Percentiles rank a stretch among this genome's conserved stretches.
Evolutionary conservation across 1,284 basidiomycete genomes (phyloP).

Genomic region (Trametes pubescens): DNA sequence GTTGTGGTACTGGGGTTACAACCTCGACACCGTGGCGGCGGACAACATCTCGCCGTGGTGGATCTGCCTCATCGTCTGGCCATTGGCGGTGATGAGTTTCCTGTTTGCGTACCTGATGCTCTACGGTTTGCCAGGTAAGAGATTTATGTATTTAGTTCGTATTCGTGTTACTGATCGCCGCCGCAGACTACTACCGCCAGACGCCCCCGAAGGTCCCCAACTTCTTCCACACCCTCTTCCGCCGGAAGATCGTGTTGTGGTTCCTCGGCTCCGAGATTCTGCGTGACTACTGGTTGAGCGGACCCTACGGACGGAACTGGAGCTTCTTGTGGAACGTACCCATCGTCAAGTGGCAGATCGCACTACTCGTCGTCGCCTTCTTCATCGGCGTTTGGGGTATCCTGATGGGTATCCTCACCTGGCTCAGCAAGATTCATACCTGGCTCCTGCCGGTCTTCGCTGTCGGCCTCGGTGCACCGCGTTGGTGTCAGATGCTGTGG

Average conservation of each 20-base stretch:
- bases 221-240: constrained; percentile 87
- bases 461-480: constrained; percentile 88
- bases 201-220: constrained; percentile 93
- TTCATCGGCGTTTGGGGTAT: constrained; percentile 87
- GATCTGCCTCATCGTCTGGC: constrained; percentile 87
- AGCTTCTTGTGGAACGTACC: constrained; percentile 89
- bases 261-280: constrained; percentile 90
- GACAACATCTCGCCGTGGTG: constrained; percentile 76
- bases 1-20: constrained; percentile 94
- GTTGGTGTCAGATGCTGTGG: constrained; percentile 95
- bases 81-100: constrained; percentile 77
- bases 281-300: constrained; percentile 93
- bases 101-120: constrained; percentile 84
- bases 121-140: constrained; percentile 82
- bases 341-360: constrained; percentile 84
- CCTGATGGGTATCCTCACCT: constrained; percentile 78
- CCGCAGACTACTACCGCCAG: constrained; percentile 83
- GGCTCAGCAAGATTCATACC: constrained; percentile 91
- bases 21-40: constrained; percentile 64
- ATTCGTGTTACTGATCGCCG: constrained; percentile 13
- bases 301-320: constrained; percentile 93
- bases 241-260: constrained; percentile 91
- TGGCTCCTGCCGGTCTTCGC: constrained; percentile 95
- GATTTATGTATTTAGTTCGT: neutral
- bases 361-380: constrained; percentile 83